Evolutionary conservation across 2,329 filamentous ascomycete species (phyloP).

Genomic region (Sclerotinia minor): DNA sequence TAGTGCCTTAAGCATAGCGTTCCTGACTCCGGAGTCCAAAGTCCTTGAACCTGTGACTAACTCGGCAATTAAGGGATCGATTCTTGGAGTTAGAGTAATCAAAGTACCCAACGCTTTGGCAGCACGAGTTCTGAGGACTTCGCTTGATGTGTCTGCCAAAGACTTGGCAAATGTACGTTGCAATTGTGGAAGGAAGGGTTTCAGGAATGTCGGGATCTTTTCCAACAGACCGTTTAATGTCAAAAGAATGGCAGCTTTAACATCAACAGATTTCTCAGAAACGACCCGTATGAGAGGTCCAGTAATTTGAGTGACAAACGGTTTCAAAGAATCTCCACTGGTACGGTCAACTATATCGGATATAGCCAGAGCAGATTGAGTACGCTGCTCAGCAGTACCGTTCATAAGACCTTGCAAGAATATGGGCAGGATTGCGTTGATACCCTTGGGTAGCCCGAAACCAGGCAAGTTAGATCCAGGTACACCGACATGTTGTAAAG

Average conservation of each 20-base stretch:
- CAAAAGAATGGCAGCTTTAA: constrained; percentile 90
- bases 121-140: constrained; percentile 80
- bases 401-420: constrained; percentile 99
- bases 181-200: constrained; percentile 94
- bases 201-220: constrained; percentile 93
- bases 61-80: constrained; percentile 90
- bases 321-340: constrained; percentile 81
- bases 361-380: constrained; percentile 87
- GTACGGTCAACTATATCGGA: constrained; percentile 95
- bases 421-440: constrained; percentile 93
- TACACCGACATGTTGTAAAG: constrained; percentile 84
- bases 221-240: constrained; percentile 93
- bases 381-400: constrained; percentile 86
- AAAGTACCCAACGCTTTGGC: constrained; percentile 92
- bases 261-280: constrained; percentile 91
- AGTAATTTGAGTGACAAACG: constrained; percentile 96
- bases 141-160: constrained; percentile 88
- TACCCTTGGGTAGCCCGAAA: constrained; percentile 91
- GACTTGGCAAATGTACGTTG: constrained; percentile 97
- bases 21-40: constrained; percentile 79
- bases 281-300: constrained; percentile 97
- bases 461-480: constrained; percentile 81
- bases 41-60: constrained; percentile 96
- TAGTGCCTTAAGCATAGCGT: constrained; percentile 94
- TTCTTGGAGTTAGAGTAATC: constrained; percentile 91